Percentiles rank a stretch among this genome's conserved stretches.
Conservation (phyloP, 352 stramenopile species). For the Pythium brachiatum region DNA sequence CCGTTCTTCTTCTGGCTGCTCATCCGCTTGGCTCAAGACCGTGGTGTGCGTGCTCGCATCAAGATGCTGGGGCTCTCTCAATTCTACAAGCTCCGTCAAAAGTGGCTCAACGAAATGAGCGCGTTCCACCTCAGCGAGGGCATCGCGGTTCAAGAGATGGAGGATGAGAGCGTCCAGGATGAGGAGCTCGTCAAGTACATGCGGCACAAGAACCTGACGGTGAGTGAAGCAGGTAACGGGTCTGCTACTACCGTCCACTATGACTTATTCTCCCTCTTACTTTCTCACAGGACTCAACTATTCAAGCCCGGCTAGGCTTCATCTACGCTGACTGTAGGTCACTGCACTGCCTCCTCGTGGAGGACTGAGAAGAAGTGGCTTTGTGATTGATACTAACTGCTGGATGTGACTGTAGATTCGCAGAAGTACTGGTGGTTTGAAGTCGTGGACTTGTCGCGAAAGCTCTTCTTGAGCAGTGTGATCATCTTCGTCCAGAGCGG, state of each 20-base stretch:
- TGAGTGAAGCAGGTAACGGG: constrained; percentile 10
- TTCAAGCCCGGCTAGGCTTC: constrained; percentile 64
- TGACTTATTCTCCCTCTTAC: background rate
- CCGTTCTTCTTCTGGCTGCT: constrained; percentile 77
- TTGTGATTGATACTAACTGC: background rate
- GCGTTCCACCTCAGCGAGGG: constrained; percentile 44
- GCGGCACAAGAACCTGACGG: constrained; percentile 68
- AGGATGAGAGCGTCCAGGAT: constrained; percentile 54
- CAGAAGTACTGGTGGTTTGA: constrained; percentile 81
- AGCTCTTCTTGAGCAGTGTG: constrained; percentile 70
- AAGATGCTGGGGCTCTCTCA: constrained; percentile 44
- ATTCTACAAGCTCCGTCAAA: constrained; percentile 38
- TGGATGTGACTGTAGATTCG: constrained; percentile 36
- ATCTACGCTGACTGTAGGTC: constrained; percentile 75
- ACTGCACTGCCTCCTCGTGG: background rate
- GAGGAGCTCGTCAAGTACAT: constrained; percentile 74
- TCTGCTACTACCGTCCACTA: background rate
- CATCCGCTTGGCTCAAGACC: constrained; percentile 64
- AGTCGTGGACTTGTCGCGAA: constrained; percentile 72
- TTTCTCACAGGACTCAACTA: constrained; percentile 54
- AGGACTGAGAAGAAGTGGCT: too few species aligned
- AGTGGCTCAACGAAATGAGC: constrained; percentile 64
- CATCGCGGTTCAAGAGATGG: constrained; percentile 52
- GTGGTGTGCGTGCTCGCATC: constrained; percentile 46
- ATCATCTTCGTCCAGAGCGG: constrained; percentile 75